Evolutionary conservation across 192 early-diverging fungal genomes (phyloP).

Genomic region (Coemansia sp.): DNA sequence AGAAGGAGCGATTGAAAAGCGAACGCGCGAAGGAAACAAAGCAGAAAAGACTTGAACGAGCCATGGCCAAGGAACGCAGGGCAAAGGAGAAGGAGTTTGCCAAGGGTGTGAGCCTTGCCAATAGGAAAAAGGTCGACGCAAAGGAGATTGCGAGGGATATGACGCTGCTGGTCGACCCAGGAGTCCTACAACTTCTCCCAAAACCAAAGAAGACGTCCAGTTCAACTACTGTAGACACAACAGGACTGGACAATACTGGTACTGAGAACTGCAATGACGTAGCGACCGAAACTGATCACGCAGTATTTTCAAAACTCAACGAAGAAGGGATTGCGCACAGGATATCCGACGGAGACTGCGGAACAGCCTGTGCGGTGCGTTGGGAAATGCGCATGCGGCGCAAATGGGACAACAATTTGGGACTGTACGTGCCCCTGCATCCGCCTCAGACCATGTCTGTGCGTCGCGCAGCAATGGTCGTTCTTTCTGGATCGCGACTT

Average conservation of each 20-base stretch:
- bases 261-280: not conserved
- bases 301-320: not conserved
- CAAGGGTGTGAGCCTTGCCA: not conserved
- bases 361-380: slow-evolving; percentile 7
- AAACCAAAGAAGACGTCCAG: not conserved
- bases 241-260: not conserved
- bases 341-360: not conserved
- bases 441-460: not conserved
- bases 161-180: slow-evolving; percentile 26
- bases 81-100: not conserved
- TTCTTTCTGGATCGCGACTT: slow-evolving; percentile 15
- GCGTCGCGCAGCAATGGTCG: slow-evolving; percentile 24
- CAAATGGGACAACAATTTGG: slow-evolving; percentile 20
- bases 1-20: not conserved
- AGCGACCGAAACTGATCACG: not conserved
- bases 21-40: slow-evolving; percentile 3
- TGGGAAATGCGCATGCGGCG: slow-evolving; percentile 37
- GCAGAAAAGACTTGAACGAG: slow-evolving; percentile 8
- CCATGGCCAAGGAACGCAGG: slow-evolving; percentile 6
- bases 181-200: slow-evolving; percentile 6
- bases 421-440: slow-evolving; percentile 28
- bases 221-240: not conserved
- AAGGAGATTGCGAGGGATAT: slow-evolving; percentile 19
- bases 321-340: not conserved
- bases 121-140: not conserved